Percentiles rank a stretch among this genome's conserved stretches.
Conservation (phyloP, 257 asterid species). For the Ilex asprella region DNA sequence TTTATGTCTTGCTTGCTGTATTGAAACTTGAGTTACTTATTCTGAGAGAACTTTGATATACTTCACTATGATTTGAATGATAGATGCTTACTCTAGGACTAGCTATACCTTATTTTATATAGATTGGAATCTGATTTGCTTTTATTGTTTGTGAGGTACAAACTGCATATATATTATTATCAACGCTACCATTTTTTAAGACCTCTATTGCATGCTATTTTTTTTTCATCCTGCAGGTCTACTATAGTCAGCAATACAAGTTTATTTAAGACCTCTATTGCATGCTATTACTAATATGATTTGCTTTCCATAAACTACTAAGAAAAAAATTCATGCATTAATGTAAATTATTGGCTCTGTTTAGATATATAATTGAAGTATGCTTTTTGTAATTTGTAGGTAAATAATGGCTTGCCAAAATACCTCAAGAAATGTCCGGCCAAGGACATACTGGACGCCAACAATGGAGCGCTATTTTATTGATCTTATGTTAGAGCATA, state of each 20-base stretch:
- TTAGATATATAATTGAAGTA: background rate
- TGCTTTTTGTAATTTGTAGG: background rate
- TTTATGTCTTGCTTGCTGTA: no score
- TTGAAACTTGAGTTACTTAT: no score
- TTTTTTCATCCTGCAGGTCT: background rate
- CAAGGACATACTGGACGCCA: background rate
- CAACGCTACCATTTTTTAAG: no score
- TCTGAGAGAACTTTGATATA: no score
- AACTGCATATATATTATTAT: no score
- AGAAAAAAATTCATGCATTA: background rate
- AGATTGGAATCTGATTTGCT: background rate
- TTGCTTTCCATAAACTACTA: background rate
- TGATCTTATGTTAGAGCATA: slow-evolving; percentile 3
- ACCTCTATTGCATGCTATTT: background rate
- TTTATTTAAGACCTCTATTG: background rate
- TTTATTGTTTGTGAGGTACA: no score
- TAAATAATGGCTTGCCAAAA: background rate
- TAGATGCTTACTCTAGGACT: background rate
- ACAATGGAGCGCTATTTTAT: slow-evolving; percentile 1
- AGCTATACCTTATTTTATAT: background rate
- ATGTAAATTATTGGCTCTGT: no score
- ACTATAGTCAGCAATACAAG: background rate
- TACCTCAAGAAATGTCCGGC: background rate
- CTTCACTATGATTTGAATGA: no score
- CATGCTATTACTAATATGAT: background rate